A percentile compares a stretch with the other conserved stretches of the same genome.
Conservation (phyloP, 192 early-diverging fungal species). For the Rhizophagus prolifer region DNA sequence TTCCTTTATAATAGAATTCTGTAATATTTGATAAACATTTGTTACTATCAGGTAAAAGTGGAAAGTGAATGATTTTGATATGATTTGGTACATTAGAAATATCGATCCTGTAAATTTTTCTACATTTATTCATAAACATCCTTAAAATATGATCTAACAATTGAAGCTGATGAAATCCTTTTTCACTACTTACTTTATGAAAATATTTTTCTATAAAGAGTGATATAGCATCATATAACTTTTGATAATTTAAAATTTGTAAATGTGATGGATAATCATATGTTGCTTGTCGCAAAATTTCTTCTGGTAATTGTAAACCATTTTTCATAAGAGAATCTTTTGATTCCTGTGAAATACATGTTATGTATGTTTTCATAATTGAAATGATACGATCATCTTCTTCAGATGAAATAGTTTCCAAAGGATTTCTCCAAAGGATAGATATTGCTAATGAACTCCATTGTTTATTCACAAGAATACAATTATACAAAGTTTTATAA, state of each 20-base stretch:
- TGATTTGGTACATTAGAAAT: not conserved
- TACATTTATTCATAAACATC: not conserved
- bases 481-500: not conserved
- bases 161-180: not conserved
- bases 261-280: not conserved
- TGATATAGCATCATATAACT: not conserved
- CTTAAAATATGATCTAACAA: not conserved
- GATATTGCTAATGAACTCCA: not conserved
- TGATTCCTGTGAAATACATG: not conserved
- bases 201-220: not conserved
- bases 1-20: not conserved
- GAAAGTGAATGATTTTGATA: not conserved
- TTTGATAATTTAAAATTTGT: not conserved
- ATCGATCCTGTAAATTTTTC: not conserved
- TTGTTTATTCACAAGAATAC: not conserved
- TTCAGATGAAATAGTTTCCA: not conserved
- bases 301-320: not conserved
- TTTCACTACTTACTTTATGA: not conserved
- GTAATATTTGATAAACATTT: not conserved
- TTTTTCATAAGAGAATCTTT: not conserved
- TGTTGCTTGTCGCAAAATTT: not conserved
- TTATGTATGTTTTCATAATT: not conserved
- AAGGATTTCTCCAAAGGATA: not conserved
- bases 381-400: not conserved
- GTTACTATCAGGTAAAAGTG: not conserved